A percentile compares a stretch with the other conserved stretches of the same genome.
Conservation (phyloP, 2,329 filamentous ascomycete genomes). For the Xylaria sp. region DNA sequence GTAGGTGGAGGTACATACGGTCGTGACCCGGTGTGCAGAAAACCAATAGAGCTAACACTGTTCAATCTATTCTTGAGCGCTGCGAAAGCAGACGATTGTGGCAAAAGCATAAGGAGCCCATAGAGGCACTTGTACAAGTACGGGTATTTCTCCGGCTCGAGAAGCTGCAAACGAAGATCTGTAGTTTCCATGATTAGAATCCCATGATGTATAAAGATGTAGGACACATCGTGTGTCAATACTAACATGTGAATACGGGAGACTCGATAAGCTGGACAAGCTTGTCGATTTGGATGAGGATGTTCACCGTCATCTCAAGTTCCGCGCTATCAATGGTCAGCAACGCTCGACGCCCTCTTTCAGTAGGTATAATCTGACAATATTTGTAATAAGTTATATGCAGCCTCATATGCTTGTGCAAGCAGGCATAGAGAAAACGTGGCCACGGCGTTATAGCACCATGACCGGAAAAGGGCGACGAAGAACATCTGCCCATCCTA, state of each 20-base stretch:
- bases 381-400: conserved; percentile 93
- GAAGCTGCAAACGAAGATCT: conserved; percentile 93
- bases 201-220: background rate
- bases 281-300: conserved; percentile 98
- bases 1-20: conserved; percentile 67
- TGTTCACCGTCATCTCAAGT: conserved; percentile 98
- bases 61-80: conserved; percentile 96
- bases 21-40: conserved; percentile 83
- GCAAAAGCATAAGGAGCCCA: conserved; percentile 96
- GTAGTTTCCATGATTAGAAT: conserved; percentile 18
- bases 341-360: background rate
- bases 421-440: conserved; percentile 96
- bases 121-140: conserved; percentile 98
- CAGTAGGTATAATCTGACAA: conserved; percentile 68
- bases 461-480: conserved; percentile 91
- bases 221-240: background rate
- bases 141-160: conserved; percentile 94
- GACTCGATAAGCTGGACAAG: conserved; percentile 96
- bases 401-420: conserved; percentile 97
- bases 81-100: conserved; percentile 96
- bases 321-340: conserved; percentile 74
- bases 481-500: conserved; percentile 96
- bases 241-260: conserved; percentile 93
- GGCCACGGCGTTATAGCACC: conserved; percentile 98
- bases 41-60: conserved; percentile 96